These are phyloP conservation scores for Digitaria exilis DNA, from an alignment of 202 grass and related monocot species.

Conservation along the genomic window DNA sequence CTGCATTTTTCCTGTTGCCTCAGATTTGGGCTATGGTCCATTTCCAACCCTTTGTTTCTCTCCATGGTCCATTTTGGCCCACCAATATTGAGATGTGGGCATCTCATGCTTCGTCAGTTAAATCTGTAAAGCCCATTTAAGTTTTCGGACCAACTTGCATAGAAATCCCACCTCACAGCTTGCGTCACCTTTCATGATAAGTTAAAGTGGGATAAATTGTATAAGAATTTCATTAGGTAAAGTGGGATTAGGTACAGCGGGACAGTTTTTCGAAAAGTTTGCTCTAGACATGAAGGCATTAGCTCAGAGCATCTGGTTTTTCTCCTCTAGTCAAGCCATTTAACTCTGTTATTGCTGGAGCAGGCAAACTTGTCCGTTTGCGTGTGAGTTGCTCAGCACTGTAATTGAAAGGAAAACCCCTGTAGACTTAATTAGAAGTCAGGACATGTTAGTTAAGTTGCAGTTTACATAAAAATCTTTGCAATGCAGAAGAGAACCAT, in stretches of 20 bases:
- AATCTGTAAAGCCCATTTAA: constrained; percentile 24
- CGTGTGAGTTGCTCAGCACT: not conserved
- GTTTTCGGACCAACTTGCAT: not conserved
- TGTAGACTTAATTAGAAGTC: not conserved
- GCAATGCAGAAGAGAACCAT: not conserved
- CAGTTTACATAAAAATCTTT: not conserved
- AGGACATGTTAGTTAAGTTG: not conserved
- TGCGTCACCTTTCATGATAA: not conserved
- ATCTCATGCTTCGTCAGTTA: constrained; percentile 9
- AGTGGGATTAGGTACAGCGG: too few species aligned
- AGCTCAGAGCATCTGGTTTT: not conserved
- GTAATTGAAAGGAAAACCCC: not conserved
- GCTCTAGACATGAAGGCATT: not conserved
- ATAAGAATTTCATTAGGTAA: constrained; percentile 8
- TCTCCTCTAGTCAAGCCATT: not conserved
- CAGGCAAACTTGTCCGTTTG: not conserved
- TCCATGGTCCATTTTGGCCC: constrained; percentile 11
- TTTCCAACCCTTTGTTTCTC: not conserved
- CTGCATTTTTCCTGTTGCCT: not conserved
- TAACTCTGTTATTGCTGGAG: not conserved
- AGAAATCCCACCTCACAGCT: not conserved
- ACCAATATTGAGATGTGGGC: not conserved
- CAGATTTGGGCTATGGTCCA: not conserved
- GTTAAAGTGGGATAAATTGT: not conserved
- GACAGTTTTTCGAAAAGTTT: not conserved